Conservation (phyloP, 2,329 filamentous ascomycete species). For the Aspergillus pseudoterreus region DNA sequence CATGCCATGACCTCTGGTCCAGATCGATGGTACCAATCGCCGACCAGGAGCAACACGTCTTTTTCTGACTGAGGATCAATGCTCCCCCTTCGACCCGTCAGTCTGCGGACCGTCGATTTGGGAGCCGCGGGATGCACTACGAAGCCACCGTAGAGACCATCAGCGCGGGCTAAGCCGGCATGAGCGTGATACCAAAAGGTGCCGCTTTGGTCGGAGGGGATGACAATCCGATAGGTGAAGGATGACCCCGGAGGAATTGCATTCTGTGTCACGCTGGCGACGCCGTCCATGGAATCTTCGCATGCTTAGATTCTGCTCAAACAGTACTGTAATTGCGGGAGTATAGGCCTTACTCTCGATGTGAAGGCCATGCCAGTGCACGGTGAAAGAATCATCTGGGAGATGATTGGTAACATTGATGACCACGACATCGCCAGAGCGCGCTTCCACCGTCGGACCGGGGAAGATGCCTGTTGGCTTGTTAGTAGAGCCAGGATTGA, state of each 20-base stretch:
- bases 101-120: slow-evolving; percentile 16
- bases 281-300: slow-evolving; percentile 62
- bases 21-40: slow-evolving; percentile 49
- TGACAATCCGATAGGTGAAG: slow-evolving; percentile 43
- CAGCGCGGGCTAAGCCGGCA: slow-evolving; percentile 39
- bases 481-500: background rate
- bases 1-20: slow-evolving; percentile 41
- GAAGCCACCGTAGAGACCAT: slow-evolving; percentile 48
- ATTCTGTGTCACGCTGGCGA: slow-evolving; percentile 64
- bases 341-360: slow-evolving; percentile 29
- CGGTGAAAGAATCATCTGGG: slow-evolving; percentile 35
- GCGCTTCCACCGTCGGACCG: slow-evolving; percentile 48
- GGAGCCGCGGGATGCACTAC: slow-evolving; percentile 42
- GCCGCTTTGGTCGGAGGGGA: slow-evolving; percentile 36
- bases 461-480: slow-evolving; percentile 38
- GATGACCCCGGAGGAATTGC: slow-evolving; percentile 56
- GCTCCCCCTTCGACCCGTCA: slow-evolving; percentile 7
- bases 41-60: slow-evolving; percentile 46
- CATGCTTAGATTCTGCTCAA: background rate
- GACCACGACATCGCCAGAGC: slow-evolving; percentile 44
- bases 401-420: slow-evolving; percentile 44
- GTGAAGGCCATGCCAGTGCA: slow-evolving; percentile 50
- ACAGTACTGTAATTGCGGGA: background rate
- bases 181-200: slow-evolving; percentile 52
- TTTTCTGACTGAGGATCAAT: slow-evolving; percentile 29